Percentiles rank a stretch among this genome's conserved stretches.
Evolutionary conservation across 2,329 filamentous ascomycete genomes (phyloP).

Genomic region (Grosmannia penicillata): DNA sequence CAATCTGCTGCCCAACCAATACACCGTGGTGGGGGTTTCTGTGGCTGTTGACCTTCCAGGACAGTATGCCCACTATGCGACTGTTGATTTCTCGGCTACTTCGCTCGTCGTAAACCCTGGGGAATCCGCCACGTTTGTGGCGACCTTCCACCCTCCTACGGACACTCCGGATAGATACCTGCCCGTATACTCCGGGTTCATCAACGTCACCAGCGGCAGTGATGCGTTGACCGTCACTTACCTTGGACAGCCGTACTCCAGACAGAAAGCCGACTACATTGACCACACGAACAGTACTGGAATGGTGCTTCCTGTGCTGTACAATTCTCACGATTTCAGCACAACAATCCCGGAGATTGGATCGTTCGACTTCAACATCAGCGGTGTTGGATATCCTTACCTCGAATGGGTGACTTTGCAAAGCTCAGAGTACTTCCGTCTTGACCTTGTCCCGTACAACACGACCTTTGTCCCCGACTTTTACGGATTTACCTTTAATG

Average conservation of each 20-base stretch:
- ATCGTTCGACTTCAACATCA: not conserved
- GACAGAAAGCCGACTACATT: not conserved
- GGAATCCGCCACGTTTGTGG: conserved; percentile 26
- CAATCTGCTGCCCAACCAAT: not conserved
- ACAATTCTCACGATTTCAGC: not conserved
- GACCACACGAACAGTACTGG: not conserved
- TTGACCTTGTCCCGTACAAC: conserved; percentile 1
- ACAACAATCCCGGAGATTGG: not conserved
- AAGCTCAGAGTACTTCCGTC: not conserved
- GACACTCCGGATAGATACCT: conserved; percentile 21
- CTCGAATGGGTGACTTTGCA: not conserved
- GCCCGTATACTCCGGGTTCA: conserved; percentile 32
- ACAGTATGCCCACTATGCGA: conserved; percentile 18
- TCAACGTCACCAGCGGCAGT: conserved; percentile 22
- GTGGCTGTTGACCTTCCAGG: no score
- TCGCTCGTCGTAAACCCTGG: conserved; percentile 25
- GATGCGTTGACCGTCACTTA: conserved; percentile 1
- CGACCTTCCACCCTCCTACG: conserved; percentile 26
- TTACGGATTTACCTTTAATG: not conserved
- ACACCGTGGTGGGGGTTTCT: not conserved
- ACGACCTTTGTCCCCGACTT: conserved; percentile 1
- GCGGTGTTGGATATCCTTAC: not conserved
- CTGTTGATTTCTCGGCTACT: conserved; percentile 22
- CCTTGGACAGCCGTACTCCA: not conserved
- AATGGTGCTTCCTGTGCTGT: not conserved